phyloP scores from a whole-genome alignment of 2,329 filamentous ascomycete genomes.

The Emmonsiellopsis sp. region DNA sequence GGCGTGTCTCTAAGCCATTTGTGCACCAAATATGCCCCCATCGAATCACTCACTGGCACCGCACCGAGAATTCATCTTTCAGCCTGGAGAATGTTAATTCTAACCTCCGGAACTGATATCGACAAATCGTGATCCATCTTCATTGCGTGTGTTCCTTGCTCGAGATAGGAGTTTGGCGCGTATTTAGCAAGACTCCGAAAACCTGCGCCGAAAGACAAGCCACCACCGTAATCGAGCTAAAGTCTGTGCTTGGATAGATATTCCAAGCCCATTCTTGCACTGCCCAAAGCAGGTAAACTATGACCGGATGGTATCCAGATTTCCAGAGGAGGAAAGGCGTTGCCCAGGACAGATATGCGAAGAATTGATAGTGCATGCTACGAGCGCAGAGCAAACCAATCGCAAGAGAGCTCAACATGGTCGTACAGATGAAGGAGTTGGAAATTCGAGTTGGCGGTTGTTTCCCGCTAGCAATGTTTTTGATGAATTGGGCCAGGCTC shows the following conservation, averaged over 20 bases:
- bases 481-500: conserved; percentile 46
- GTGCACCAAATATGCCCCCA: too few species aligned
- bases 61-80: too few species aligned
- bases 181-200: conserved; percentile 46
- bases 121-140: conserved; percentile 1
- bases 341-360: conserved; percentile 80
- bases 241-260: conserved; percentile 69
- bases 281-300: conserved; percentile 61
- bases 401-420: conserved; percentile 64
- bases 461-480: conserved; percentile 42
- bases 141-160: not conserved
- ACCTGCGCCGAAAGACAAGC: conserved; percentile 59
- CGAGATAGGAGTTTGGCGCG: conserved; percentile 14
- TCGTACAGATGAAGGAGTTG: conserved; percentile 64
- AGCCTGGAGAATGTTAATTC: too few species aligned
- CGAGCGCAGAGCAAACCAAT: conserved; percentile 79
- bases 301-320: conserved; percentile 56
- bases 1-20: too few species aligned
- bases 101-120: not conserved
- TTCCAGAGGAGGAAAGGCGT: conserved; percentile 82
- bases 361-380: conserved; percentile 92
- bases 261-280: conserved; percentile 92
- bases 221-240: conserved; percentile 60
- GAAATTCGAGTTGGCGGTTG: conserved; percentile 51
- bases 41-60: too few species aligned